Base-by-base conservation (phyloP, 1,284 basidiomycete species). In the Trichosporon sp. region DNA sequence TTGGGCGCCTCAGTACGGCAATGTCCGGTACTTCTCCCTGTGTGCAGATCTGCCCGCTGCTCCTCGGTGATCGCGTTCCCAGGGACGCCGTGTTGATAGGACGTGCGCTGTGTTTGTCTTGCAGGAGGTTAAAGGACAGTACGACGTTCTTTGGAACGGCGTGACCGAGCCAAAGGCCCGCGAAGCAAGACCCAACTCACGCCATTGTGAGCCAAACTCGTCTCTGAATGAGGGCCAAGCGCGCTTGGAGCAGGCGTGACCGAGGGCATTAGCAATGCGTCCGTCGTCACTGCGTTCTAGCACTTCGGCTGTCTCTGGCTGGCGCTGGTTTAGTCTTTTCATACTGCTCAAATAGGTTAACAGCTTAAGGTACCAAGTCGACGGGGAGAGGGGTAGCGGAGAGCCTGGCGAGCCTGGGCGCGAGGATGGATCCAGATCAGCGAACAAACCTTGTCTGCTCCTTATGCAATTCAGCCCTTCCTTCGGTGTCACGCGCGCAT, bases 401-500 rank as follows among this genome's bases (percentile, higher is more conserved):
- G 26, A 26, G 26, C 26, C 38, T 40, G 10, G 38, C 38, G 38
- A 12, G 10, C 10, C 38, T 12, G 38, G 8, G 38, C 10, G 38
- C 38, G 10, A 10, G 38, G 11, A 10, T 21, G 19, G 51, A 48
- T 48, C 21, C 51, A 54, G 51, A 54, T 54, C 51, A 54, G 51
- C 51, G 51, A 6, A 6, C 21, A 16, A 54, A 54, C 51, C 51
- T 54, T 54, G 51, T 54, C 51, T 12, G n/a, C 14, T 19, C 10
- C 51, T 54, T 54, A 54, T 54, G 51, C 51, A 54, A 54, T 54
- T 54, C 19, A 54, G 51, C 4, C 19, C 8, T 21, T 21, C 51
- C 51, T 54, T 10, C 51, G 19, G 19, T 11, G 51, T 54, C 51
- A 54, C 51, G 51, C 51, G 51, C 51, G 51, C 51, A 54, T 21